phyloP scores from a whole-genome alignment of 768 basidiomycete genomes.

The Symmetrospora coprosmae region DNA sequence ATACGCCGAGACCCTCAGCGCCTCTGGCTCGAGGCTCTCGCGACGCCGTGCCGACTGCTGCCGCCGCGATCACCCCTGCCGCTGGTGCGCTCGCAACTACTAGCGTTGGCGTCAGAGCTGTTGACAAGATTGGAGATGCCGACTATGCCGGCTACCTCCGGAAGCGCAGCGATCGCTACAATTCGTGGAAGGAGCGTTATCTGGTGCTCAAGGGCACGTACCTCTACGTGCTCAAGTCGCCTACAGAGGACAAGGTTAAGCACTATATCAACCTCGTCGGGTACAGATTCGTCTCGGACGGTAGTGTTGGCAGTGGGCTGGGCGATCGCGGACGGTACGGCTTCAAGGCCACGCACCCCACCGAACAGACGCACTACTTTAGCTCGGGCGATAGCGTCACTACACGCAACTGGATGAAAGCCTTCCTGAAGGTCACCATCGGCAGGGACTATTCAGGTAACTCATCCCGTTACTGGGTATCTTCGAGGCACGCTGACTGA shows the following conservation, averaged over 20 bases:
- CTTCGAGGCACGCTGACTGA: too few relatives aligned
- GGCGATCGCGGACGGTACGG: conserved; percentile 83
- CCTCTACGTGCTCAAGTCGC: conserved; percentile 70
- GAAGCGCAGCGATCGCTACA: conserved; percentile 87
- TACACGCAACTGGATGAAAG: conserved; percentile 99
- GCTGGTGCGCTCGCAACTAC: too few relatives aligned
- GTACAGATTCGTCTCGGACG: conserved; percentile 84
- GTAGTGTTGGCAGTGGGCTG: conserved; percentile 42
- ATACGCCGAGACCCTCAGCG: too few relatives aligned
- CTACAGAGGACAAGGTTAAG: conserved; percentile 78
- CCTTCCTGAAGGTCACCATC: conserved; percentile 97
- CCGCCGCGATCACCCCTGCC: neutral
- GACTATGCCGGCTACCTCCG: conserved; percentile 90
- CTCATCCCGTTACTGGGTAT: too few relatives aligned
- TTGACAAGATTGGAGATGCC: conserved; percentile 80
- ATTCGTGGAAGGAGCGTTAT: conserved; percentile 79
- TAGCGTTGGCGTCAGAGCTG: too few relatives aligned
- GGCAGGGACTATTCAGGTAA: conserved; percentile 77
- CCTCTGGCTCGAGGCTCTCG: neutral
- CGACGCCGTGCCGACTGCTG: neutral
- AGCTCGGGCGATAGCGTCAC: conserved; percentile 71
- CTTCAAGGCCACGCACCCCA: conserved; percentile 81
- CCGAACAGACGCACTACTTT: conserved; percentile 76
- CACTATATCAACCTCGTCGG: conserved; percentile 85
- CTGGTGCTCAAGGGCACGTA: conserved; percentile 85